Conservation (phyloP, 2,329 filamentous ascomycete genomes). For the Cercospora sp. region DNA sequence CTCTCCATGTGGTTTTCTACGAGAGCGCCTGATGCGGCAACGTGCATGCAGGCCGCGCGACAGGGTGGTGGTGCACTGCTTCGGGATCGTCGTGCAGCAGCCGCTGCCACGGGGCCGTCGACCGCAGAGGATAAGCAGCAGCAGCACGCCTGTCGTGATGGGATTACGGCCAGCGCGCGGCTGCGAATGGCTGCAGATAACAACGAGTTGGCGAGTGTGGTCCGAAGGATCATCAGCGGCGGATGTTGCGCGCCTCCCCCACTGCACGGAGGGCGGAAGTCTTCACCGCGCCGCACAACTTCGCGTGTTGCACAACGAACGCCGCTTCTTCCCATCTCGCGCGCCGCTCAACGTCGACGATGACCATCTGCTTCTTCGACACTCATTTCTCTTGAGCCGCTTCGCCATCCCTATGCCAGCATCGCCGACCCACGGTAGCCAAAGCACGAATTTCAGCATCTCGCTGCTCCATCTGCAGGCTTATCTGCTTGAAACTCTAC, state of each 20-base stretch:
- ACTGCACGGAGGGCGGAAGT: background rate
- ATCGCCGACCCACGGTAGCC: background rate
- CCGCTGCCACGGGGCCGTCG: background rate
- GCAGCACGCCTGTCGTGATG: background rate
- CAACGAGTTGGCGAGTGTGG: background rate
- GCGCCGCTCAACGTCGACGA: background rate
- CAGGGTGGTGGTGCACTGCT: background rate
- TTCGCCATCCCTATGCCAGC: background rate
- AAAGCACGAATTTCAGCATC: background rate
- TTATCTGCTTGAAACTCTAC: background rate
- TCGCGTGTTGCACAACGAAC: background rate
- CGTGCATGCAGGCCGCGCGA: background rate
- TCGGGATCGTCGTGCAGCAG: background rate
- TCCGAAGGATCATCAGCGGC: background rate
- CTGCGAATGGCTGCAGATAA: slow-evolving; percentile 17
- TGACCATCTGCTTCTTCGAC: background rate
- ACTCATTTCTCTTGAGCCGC: background rate
- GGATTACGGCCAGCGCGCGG: background rate
- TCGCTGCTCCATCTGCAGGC: background rate
- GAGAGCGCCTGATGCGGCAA: background rate
- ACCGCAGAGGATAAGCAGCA: background rate
- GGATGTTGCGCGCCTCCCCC: background rate
- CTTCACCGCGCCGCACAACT: background rate
- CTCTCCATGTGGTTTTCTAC: background rate
- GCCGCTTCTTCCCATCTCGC: background rate